Percentiles rank a stretch among this genome's conserved stretches.
phyloP scores from a whole-genome alignment of 1,139 yeast species.

The Hansenula sp. region DNA sequence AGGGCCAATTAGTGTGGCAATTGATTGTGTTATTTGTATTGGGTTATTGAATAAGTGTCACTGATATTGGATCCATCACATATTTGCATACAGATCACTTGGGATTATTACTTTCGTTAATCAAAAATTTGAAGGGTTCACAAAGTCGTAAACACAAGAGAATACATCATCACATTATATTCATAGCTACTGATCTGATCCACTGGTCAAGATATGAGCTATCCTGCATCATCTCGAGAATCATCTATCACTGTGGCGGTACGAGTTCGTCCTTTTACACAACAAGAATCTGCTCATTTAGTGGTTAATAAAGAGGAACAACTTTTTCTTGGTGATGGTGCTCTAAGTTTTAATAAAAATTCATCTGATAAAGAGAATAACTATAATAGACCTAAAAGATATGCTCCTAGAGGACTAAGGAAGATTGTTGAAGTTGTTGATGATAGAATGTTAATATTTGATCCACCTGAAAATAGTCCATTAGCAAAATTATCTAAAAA shows the following conservation, averaged over 20 bases:
- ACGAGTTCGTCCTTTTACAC: constrained; percentile 81
- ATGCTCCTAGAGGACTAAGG: constrained; percentile 53
- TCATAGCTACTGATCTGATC: too few relatives aligned
- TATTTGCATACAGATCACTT: too few relatives aligned
- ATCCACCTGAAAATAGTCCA: constrained; percentile 79
- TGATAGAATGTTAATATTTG: constrained; percentile 84
- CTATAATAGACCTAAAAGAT: constrained; percentile 15
- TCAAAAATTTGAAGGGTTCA: too few relatives aligned
- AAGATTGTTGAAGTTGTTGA: constrained; percentile 81
- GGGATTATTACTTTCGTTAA: too few relatives aligned
- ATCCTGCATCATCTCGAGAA: constrained; percentile 30
- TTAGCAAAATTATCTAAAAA: constrained; percentile 55
- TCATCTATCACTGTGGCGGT: constrained; percentile 78
- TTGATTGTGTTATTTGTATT: too few relatives aligned
- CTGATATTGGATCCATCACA: too few relatives aligned
- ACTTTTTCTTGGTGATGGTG: constrained; percentile 56
- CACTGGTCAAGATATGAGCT: constrained; percentile 1
- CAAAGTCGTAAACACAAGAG: too few relatives aligned
- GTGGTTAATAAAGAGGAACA: constrained; percentile 31
- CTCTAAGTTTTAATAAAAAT: constrained; percentile 29
- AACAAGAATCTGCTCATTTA: constrained; percentile 45
- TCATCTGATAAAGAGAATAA: constrained; percentile 19
- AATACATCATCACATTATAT: too few relatives aligned
- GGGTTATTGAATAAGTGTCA: too few relatives aligned
- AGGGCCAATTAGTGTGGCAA: not conserved